Base-by-base conservation (phyloP, 805 yeast species). In the Nakazawaea holstii region DNA sequence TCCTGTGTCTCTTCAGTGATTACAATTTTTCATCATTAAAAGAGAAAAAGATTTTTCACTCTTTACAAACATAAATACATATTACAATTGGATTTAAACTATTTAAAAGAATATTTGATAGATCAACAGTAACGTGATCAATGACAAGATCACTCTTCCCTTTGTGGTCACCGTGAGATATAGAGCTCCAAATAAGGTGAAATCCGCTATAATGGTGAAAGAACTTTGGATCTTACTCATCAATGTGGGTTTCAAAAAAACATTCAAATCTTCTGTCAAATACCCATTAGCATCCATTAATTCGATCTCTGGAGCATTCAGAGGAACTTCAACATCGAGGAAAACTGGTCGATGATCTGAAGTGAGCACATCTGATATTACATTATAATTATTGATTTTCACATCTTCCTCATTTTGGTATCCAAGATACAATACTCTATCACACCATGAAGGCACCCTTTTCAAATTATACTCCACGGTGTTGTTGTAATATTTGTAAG, bases 401-500 rank as follows among this genome's bases (percentile, higher is more conserved):
- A 13, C 20, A 8, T 35, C 48, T 2, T 37, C 29, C 7, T 5
- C 24, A 20, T 17, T 15, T 3, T 52, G 61, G 24, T 82, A 77
- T 1, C 69, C 59, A 47, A 76, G 75, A 56, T 68, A 87, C 40
- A 91, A 60, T 6, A 91, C 77, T 45, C 98, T 66, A 60, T 91
- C 98, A 64, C 97, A 90, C 95, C 96, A 91, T 6, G 95, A 83
- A 0, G 97, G 95, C 1, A 69, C 67, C 47, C 97, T 70, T 53
- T 80, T 82, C 1, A 60, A 37, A 50, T 78, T 76, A 60, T 78
- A 86, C 8, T 66, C 41, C 3, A 53, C 44, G 0, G 81, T 70
- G 30, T 77, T 75, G 1, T 73, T 49, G 43, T 64, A 61, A 60
- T 70, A 87, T 64, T 91, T 91, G 68, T 84, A 91, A 0, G 95